phyloP scores from a whole-genome alignment of 1,284 basidiomycete genomes.

The Mycena sp. region DNA sequence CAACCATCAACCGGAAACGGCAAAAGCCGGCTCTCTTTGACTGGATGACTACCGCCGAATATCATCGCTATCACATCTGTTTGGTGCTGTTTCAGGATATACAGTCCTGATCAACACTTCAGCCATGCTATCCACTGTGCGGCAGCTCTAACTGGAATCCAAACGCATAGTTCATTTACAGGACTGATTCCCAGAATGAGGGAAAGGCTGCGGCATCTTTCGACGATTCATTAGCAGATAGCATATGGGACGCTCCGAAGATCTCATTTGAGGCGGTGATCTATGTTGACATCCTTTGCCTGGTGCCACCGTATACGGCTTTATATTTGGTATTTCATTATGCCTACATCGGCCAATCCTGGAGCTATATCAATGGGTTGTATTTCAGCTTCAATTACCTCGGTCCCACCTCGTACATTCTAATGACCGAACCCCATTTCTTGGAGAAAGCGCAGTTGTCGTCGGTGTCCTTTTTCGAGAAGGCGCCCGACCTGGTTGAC shows the following conservation, averaged over 20 bases:
- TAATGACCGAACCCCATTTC: neutral
- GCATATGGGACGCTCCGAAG: neutral
- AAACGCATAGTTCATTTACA: too few species aligned
- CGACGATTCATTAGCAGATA: neutral
- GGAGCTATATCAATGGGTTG: neutral
- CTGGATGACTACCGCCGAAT: too few species aligned
- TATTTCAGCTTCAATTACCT: neutral
- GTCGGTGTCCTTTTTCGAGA: constrained; percentile 7
- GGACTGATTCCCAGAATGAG: too few species aligned
- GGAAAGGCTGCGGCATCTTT: too few species aligned
- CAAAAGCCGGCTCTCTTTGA: too few species aligned
- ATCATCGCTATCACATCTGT: too few species aligned
- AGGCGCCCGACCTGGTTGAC: constrained; percentile 19
- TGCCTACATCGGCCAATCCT: neutral
- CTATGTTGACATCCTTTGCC: neutral
- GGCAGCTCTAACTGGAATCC: too few species aligned
- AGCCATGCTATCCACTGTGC: too few species aligned
- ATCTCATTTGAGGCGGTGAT: neutral
- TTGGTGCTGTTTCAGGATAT: too few species aligned
- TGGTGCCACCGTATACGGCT: neutral
- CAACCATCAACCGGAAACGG: too few species aligned
- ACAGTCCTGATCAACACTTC: too few species aligned
- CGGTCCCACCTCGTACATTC: neutral
- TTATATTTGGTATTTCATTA: constrained; percentile 4
- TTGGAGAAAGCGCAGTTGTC: neutral